Percentiles rank a stretch among this genome's conserved stretches.
Conservation (phyloP, 2,329 filamentous ascomycete species). For the Penicillium verrucosum region DNA sequence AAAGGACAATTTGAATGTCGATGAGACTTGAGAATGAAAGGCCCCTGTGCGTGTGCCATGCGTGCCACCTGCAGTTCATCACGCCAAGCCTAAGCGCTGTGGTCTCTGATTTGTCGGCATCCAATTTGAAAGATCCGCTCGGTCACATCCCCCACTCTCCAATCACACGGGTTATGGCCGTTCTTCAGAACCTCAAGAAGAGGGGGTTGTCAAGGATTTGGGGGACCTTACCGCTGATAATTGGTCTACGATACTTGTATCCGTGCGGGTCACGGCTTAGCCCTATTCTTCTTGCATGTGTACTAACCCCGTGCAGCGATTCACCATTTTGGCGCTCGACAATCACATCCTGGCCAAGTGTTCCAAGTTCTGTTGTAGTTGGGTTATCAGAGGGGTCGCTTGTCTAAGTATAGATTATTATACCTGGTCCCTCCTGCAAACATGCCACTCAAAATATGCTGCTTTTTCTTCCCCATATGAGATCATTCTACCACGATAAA, state of each 20-base stretch:
- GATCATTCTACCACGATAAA: slow-evolving; percentile 13
- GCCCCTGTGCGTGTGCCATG: slow-evolving; percentile 17
- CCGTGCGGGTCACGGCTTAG: slow-evolving; percentile 19
- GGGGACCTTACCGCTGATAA: background rate
- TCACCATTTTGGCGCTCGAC: slow-evolving; percentile 18
- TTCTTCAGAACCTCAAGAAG: slow-evolving; percentile 15
- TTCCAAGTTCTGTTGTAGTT: background rate
- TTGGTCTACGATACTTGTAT: slow-evolving; percentile 16
- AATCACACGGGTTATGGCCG: slow-evolving; percentile 16
- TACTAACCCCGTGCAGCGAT: slow-evolving; percentile 10
- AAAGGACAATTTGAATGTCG: slow-evolving; percentile 12
- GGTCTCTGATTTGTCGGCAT: slow-evolving; percentile 18
- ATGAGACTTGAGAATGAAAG: slow-evolving; percentile 7
- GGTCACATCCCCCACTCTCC: slow-evolving; percentile 20
- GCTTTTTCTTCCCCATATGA: slow-evolving; percentile 5
- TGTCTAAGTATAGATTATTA: slow-evolving; percentile 22
- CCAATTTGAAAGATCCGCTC: slow-evolving; percentile 17
- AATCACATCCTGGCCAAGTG: slow-evolving; percentile 10
- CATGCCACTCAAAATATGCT: slow-evolving; percentile 4
- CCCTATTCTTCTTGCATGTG: slow-evolving; percentile 9
- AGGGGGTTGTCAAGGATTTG: slow-evolving; percentile 11
- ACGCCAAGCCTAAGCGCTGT: slow-evolving; percentile 16
- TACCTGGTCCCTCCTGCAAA: slow-evolving; percentile 9
- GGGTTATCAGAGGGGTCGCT: slow-evolving; percentile 5
- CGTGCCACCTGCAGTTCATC: slow-evolving; percentile 21